Evolutionary conservation across 495 filamentous ascomycete genomes (phyloP), one percentile per base, ranked within the genome.

Genomic region (Daldinia grandis): DNA sequence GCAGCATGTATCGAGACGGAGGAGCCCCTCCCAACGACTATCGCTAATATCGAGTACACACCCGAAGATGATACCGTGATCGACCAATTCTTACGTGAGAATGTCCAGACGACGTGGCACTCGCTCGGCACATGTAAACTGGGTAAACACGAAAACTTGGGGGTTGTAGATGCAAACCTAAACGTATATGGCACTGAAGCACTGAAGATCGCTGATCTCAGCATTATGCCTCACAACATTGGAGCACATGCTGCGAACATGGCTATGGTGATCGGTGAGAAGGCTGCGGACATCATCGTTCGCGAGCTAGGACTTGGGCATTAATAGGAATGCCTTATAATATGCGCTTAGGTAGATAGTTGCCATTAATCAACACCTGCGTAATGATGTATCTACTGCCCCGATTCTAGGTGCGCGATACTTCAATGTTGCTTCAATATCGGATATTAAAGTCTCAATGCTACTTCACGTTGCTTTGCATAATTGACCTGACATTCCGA

Each of bases 11-110:
- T 47, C 42, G 42, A 47, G 19, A 47, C 42, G 42, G 42, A 47
- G 8, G 42, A 21, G 17, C 42, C 42, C 0, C 42, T 47, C 1
- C 19, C 42, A 7, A 9, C 19, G 8, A 8, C 42, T 0, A 10
- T 47, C 42, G 0, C 8, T 0, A 47, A 47, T 4, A 47, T 47
- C 42, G 42, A 47, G 42, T 47, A 47, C 19, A 47, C 42, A 19
- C 7, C 42, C 3, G 85, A 85, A 14, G 87, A 89, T 57, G 83
- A 88, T 47, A 72, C 76, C 44, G 80, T 76, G 5, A 77, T 87
- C 60, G 81, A 81, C 58, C 56, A 80, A 15, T 84, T 70, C 65
- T 27, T 86, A 53, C 66, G 82, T 3, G 77, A 78, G 49, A 80
- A 80, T 25, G 57, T 84, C 17, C 64, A 63, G 40, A 81, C 82